These are phyloP conservation scores for Aciculoconidium aculeatum DNA, from an alignment of 805 yeast genomes.

Conservation along the genomic window DNA sequence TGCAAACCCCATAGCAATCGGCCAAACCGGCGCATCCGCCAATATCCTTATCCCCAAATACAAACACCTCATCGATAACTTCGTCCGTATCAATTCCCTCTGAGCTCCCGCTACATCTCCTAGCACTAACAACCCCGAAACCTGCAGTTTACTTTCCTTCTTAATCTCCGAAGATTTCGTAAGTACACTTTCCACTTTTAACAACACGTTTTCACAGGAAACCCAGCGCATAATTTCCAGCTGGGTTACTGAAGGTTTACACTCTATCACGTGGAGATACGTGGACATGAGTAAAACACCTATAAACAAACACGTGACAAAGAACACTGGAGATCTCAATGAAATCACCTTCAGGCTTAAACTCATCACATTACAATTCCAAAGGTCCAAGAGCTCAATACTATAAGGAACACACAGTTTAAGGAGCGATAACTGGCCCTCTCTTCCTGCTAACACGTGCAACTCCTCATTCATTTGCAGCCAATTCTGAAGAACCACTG, in stretches of 20 bases:
- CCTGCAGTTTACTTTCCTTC: slow-evolving; percentile 47
- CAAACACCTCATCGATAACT: slow-evolving; percentile 50
- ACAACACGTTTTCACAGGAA: slow-evolving; percentile 52
- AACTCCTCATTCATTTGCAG: slow-evolving; percentile 52
- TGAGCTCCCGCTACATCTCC: slow-evolving; percentile 44
- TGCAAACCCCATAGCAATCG: slow-evolving; percentile 70
- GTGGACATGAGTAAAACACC: slow-evolving; percentile 59
- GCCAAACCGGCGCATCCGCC: slow-evolving; percentile 88
- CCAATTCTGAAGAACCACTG: slow-evolving; percentile 66
- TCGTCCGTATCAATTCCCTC: slow-evolving; percentile 42
- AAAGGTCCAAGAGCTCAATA: slow-evolving; percentile 53
- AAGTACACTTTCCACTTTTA: slow-evolving; percentile 54
- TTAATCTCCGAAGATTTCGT: slow-evolving; percentile 42
- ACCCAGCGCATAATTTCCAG: slow-evolving; percentile 42
- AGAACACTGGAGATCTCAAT: slow-evolving; percentile 69
- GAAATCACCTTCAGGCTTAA: slow-evolving; percentile 59
- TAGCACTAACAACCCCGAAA: slow-evolving; percentile 55
- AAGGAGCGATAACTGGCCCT: slow-evolving; percentile 49
- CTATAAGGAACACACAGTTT: slow-evolving; percentile 21
- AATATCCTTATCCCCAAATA: slow-evolving; percentile 69
- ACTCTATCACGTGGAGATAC: slow-evolving; percentile 52
- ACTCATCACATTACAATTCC: slow-evolving; percentile 66
- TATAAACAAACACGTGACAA: slow-evolving; percentile 64
- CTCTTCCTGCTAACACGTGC: slow-evolving; percentile 46
- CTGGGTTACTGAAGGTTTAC: slow-evolving; percentile 10